Base-by-base conservation (phyloP, 176 grass and related monocot species). In the Triticum timopheevii region DNA sequence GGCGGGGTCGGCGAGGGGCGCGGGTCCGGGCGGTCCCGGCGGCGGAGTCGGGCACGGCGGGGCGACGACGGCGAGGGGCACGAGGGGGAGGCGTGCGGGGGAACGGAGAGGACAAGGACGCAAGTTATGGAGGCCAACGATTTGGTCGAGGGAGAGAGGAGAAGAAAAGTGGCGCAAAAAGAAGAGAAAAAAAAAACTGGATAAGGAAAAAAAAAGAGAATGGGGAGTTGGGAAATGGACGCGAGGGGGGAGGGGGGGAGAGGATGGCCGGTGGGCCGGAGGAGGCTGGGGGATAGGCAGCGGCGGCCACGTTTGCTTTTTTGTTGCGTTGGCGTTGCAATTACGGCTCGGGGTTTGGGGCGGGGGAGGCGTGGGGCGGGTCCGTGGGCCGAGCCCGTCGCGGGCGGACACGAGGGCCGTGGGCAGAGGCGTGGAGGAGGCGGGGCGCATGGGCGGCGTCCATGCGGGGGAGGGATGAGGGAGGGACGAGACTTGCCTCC, bases 31-130 rank as follows among this genome's bases (percentile, higher is more conserved):
- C 47, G 83, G 68, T 66, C 81, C 81, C 85, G 61, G 63, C 77
- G 82, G 70, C 67, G 86, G 81, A 64, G 86, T 25, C 44, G 77
- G 22, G 38, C 76, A 62, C 61, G 85, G 62, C 17, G 73, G 13
- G 49, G 33, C 34, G 30, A 8, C 52, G 54, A 22, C 19, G 56
- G 16, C 13, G 40, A 7, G 4, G 70, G 42, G 42, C 42, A 3
- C 42, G 42, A 44, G 42, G 42, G 31, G 25, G 66, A 15, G 28
- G 56, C 70, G 63, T 3, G 73, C 42, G 12, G 31, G 19, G 20
- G 22, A 16, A 20, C 38, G 25, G 50, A 49, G 19, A 52, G 20
- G 69, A 56, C 17, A 9, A 78, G 38, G 79, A 83, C 73, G 84
- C 80, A 59, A 83, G 56, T 73, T 87, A 66, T 86, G 15, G 16